Evolutionary conservation across 2,329 filamentous ascomycete genomes (phyloP), one percentile per base, ranked within the genome.

Genomic region (Xylaria sp.): DNA sequence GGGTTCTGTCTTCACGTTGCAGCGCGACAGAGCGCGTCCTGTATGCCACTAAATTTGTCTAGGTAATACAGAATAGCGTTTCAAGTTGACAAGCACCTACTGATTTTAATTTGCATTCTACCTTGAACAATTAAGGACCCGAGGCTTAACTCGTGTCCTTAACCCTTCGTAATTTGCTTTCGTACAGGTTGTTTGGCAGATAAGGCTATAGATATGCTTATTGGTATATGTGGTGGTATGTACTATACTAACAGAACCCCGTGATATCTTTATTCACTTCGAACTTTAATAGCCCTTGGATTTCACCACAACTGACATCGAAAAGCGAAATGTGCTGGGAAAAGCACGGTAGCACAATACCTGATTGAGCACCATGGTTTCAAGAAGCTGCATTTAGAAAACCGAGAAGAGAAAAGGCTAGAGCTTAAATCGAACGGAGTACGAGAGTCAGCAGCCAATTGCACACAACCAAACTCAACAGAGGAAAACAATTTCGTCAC

Each of bases 261-360:
- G 45, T 36, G 53, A 54, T 27, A 47, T 47, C 42, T 62, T 47
- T 24, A 47, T 30, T 30, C 11, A 8, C 32, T 42, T 36, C n/a
- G n/a, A 39, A 58, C 27, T 14, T 58, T 8, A 12, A 39, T 8
- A 32, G 32, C 36, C 21, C 39, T 61, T 45, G 12, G 7, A 39
- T 19, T 39, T 48, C 24, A n/a, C 27, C 14, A 4, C 39, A 68
- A 71, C 70, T 66, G 45, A 72, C 57, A 58, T 61, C 42, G 36
- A 24, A 61, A 48, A 76, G 94, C 93, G 76, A 95, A 98, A 75
- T 98, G 94, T 83, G 90, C 95, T 57, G 96, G 96, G 76, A 98
- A 98, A 83, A 90, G 90, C 78, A 93, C 93, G 9, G 93, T 98
- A 72, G 94, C 94, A 66, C 88, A 93, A 63, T 98, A 97, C 79